phyloP scores from a whole-genome alignment of 805 yeast genomes.

The Candida easanensis region DNA sequence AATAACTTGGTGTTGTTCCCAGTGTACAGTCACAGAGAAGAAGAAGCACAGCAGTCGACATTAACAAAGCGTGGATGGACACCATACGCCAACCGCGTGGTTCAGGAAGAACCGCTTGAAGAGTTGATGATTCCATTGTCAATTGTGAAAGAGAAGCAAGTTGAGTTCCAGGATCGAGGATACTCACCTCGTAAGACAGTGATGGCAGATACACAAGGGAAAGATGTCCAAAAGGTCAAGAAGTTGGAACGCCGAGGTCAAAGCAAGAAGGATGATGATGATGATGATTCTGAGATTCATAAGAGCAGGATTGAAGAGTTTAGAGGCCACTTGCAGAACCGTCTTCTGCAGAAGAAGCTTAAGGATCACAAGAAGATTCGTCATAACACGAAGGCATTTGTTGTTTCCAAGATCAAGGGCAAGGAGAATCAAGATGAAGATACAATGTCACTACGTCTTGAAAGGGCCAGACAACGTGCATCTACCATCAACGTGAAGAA shows the following conservation, averaged over 20 bases:
- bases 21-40: slow-evolving; percentile 18
- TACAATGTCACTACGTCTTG: neutral
- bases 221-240: neutral
- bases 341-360: slow-evolving; percentile 19
- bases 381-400: slow-evolving; percentile 6
- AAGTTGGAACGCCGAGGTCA: slow-evolving; percentile 1
- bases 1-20: slow-evolving; percentile 30
- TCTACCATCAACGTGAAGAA: neutral
- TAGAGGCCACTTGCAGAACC: slow-evolving; percentile 14
- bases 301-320: slow-evolving; percentile 15
- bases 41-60: neutral
- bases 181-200: slow-evolving; percentile 8
- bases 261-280: neutral
- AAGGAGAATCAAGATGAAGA: too few species aligned
- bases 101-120: slow-evolving; percentile 1
- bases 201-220: neutral
- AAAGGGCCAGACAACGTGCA: neutral
- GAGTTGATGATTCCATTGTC: slow-evolving; percentile 16
- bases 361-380: slow-evolving; percentile 17
- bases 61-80: neutral
- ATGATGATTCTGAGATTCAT: slow-evolving; percentile 3
- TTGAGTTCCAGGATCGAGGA: slow-evolving; percentile 1
- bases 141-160: slow-evolving; percentile 6
- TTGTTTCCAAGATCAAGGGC: slow-evolving; percentile 10
- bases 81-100: slow-evolving; percentile 2